Evolutionary conservation across 1,139 yeast species (phyloP).

Genomic region (Yamadazyma oceani): DNA sequence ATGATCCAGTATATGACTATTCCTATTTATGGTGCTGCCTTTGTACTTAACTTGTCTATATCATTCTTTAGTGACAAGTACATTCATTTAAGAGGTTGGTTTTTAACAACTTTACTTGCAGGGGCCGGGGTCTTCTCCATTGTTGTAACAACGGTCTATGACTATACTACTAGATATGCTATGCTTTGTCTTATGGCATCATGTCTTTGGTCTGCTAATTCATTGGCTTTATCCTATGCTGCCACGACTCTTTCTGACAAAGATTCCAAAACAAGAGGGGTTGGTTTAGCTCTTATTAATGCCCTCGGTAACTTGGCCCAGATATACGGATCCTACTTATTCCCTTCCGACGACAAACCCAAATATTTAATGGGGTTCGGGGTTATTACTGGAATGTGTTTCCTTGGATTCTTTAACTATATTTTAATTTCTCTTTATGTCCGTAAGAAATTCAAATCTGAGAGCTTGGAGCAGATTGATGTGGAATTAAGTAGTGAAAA

Average conservation of each 20-base stretch:
- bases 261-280: conserved; percentile 14
- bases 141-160: conserved; percentile 10
- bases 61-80: conserved; percentile 13
- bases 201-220: conserved; percentile 14
- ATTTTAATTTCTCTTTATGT: conserved; percentile 7
- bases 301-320: conserved; percentile 14
- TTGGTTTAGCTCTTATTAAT: conserved; percentile 15
- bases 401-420: conserved; percentile 8
- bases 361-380: conserved; percentile 15
- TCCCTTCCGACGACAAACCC: conserved; percentile 10
- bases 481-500: no score
- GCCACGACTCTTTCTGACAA: conserved; percentile 13
- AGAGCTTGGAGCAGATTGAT: not conserved
- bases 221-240: conserved; percentile 13
- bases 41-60: conserved; percentile 26
- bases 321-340: conserved; percentile 14
- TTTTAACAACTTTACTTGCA: conserved; percentile 9
- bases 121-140: conserved; percentile 10
- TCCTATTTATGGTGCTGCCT: conserved; percentile 66
- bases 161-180: conserved; percentile 10
- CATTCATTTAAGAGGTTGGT: conserved; percentile 9
- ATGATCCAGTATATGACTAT: conserved; percentile 13
- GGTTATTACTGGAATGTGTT: conserved; percentile 15
- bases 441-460: conserved; percentile 2
- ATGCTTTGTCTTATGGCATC: conserved; percentile 15